Evolutionary conservation across 2,329 filamentous ascomycete genomes (phyloP).

Genomic region (Trichophyton simii): DNA sequence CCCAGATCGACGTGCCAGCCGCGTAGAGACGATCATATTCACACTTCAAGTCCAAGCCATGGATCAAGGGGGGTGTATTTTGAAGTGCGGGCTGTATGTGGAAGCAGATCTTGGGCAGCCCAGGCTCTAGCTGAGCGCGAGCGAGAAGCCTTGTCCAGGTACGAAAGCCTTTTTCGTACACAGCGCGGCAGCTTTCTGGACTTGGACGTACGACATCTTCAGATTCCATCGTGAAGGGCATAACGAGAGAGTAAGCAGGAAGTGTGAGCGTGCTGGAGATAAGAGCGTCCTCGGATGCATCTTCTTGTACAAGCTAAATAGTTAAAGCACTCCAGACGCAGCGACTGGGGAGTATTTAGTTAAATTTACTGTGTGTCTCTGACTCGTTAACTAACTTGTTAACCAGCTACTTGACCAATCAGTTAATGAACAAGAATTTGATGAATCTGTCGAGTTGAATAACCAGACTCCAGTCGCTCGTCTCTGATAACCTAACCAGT

Average conservation of each 20-base stretch:
- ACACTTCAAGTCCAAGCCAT: constrained; percentile 1
- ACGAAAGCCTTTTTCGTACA: neutral
- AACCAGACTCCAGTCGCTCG: too few species aligned
- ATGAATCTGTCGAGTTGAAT: too few species aligned
- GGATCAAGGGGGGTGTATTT: constrained; percentile 4
- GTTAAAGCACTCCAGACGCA: neutral
- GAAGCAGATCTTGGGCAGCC: constrained; percentile 7
- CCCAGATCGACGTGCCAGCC: constrained; percentile 7
- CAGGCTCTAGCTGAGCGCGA: neutral
- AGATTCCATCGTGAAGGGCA: neutral
- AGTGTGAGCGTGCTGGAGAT: neutral
- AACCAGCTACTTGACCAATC: too few species aligned
- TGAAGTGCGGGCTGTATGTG: constrained; percentile 3
- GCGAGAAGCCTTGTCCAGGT: neutral
- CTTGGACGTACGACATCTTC: neutral
- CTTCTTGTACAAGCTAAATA: neutral
- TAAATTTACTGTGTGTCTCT: too few species aligned
- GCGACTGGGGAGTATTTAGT: too few species aligned
- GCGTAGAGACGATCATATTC: constrained; percentile 2
- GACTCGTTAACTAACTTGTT: too few species aligned
- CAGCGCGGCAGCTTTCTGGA: neutral
- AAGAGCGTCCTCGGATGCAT: neutral
- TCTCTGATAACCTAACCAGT: too few species aligned
- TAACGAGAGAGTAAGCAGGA: neutral
- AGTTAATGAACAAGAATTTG: too few species aligned